Base-by-base conservation (phyloP, 352 stramenopile genomes). In the Phytophthora idaei region DNA sequence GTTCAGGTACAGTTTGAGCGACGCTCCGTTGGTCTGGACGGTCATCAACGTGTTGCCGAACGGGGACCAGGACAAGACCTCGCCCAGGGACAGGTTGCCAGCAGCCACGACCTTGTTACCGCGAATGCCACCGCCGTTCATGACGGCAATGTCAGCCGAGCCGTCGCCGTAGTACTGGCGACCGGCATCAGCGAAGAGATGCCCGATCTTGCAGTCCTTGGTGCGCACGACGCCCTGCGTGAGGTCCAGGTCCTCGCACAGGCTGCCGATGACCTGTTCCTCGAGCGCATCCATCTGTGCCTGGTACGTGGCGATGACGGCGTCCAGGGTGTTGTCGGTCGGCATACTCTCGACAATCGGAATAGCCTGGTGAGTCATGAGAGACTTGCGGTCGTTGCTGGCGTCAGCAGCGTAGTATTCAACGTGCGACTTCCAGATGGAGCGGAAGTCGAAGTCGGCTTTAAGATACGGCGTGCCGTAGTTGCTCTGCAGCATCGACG, bases 381-480 rank as follows among this genome's bases (percentile, higher is more conserved):
- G 65, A 28, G 74, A 71, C 47, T 59, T 73, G 29, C 73, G 69
- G 4, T 63, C 36, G 49, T 80, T 77, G 14, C 37, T n/a, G 0
- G 3, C 58, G 5, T 78, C 64, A 4, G 74, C 68, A 21, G 69
- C 71, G 45, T 84, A 91, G 67, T 78, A 91, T 47, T 93, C 73
- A 41, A 91, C 66, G 47, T 78, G 70, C 7, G 81, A 89, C 37
- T 62, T 51, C 84, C 84, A 90, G 55, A 92, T 77, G 36, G 81
- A 83, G 21, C 79, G 82, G 69, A 93, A 91, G 64, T 93, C 76
- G 29, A 88, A 81, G 44, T 90, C 85, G 2, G 82, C 57, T 69
- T 93, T 93, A 51, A 92, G 54, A 71, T 91, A 93, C 63, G 85
- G 81, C 50, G 83, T 80, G 46, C 80, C 80, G 57, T 75, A 92